Evolutionary conservation across 495 filamentous ascomycete species (phyloP), one percentile per base, ranked within the genome.

Genomic region (Tricharina praecox): DNA sequence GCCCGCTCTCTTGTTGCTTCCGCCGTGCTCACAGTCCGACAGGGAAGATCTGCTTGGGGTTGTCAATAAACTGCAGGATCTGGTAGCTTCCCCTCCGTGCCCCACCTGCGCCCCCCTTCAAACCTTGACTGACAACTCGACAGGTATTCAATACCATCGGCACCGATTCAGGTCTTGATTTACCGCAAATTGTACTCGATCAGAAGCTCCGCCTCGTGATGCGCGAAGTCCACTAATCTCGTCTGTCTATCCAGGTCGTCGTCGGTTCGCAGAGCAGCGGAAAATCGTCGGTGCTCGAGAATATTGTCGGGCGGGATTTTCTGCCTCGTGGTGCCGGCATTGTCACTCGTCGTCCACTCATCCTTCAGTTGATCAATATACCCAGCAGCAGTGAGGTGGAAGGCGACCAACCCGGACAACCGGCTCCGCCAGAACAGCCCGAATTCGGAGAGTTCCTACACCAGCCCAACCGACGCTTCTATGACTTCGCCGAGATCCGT

Each of bases 361-460:
- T 99, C 53, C 73, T 99, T 21, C 90, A 99, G 65, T 78, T 99
- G 51, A 96, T 99, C 72, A 99, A 99, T 56, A 77, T 99, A 32
- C 85, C 88, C 16, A 82, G 76, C 5, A 32, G 28, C 28, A 32
- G 28, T 25, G 34, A 37, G 18, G 8, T 18, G 18, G n/a, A n/a
- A n/a, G n/a, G n/a, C n/a, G n/a, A n/a, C n/a, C n/a, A n/a, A n/a
- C n/a, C n/a, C n/a, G n/a, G n/a, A n/a, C n/a, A n/a, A n/a, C 34
- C 45, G 10, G 77, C 74, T 58, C 77, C 70, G 45, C 75, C 84
- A 53, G 61, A 66, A 48, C 67, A 67, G 38, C 65, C 75, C 24
- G 90, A 99, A 67, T 99, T 87, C 85, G 90, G 84, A 13, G 90
- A 99, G 58, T 99, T 99, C 56, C 83, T 93, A 59, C 90, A 99